Conservation (phyloP, 1,284 basidiomycete genomes). For the Trichosporon sp. region DNA sequence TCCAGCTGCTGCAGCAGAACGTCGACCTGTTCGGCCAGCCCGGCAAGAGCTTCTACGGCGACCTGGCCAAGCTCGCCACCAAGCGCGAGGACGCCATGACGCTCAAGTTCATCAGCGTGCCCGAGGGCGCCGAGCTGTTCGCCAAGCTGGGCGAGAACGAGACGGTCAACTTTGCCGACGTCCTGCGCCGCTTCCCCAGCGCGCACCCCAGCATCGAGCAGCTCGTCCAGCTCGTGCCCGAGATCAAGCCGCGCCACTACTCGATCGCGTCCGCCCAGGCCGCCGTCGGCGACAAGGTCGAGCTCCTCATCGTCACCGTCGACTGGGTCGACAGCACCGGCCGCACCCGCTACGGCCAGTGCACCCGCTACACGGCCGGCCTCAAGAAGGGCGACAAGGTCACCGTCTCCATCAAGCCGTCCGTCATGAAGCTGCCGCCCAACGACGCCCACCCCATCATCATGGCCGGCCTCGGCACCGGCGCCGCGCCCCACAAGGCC, state of each 20-base stretch:
- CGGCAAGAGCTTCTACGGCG: constrained; percentile 90
- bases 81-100: constrained; percentile 70
- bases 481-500: constrained; percentile 93
- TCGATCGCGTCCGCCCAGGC: constrained; percentile 94
- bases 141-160: constrained; percentile 94
- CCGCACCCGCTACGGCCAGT: constrained; percentile 80
- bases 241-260: constrained; percentile 97
- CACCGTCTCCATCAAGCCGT: constrained; percentile 96
- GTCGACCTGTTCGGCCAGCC: constrained; percentile 95
- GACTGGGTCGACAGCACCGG: constrained; percentile 86
- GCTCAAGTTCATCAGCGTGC: constrained; percentile 85
- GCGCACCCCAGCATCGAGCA: constrained; percentile 75
- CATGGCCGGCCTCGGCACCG: constrained; percentile 97
- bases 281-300: constrained; percentile 89
- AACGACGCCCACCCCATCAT: constrained; percentile 84
- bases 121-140: constrained; percentile 87
- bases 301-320: constrained; percentile 91
- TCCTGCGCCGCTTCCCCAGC: constrained; percentile 72
- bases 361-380: constrained; percentile 86
- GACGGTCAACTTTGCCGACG: constrained; percentile 88
- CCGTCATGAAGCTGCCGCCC: constrained; percentile 96
- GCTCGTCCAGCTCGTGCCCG: constrained; percentile 80
- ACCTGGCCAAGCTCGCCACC: constrained; percentile 73
- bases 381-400: constrained; percentile 85
- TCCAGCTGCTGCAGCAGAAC: constrained; percentile 94